A percentile compares a stretch with the other conserved stretches of the same genome.
These are phyloP conservation scores for Phaffia rhodozyma DNA, from an alignment of 1,284 basidiomycete species.

Conservation along the genomic window DNA sequence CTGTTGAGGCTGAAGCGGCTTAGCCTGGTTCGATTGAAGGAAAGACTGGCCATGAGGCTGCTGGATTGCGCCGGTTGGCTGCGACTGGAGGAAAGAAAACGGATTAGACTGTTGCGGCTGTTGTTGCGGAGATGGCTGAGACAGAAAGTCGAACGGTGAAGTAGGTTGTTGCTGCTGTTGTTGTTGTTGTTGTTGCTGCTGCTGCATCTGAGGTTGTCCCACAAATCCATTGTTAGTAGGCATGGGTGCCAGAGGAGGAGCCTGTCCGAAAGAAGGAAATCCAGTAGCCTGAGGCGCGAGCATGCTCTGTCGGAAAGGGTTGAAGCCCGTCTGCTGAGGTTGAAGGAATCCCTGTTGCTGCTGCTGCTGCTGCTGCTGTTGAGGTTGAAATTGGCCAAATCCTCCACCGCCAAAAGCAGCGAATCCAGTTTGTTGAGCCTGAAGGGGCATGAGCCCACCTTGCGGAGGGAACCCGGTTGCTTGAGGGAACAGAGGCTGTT, in stretches of 20 bases:
- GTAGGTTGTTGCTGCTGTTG: background rate
- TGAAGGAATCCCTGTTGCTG: slow-evolving; percentile 39
- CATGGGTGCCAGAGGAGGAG: slow-evolving; percentile 13
- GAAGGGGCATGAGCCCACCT: slow-evolving; percentile 15
- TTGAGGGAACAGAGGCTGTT: slow-evolving; percentile 49
- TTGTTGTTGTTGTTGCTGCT: slow-evolving; percentile 2
- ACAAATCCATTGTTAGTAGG: slow-evolving; percentile 11
- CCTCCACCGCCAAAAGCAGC: slow-evolving; percentile 8
- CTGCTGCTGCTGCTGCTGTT: slow-evolving; percentile 37
- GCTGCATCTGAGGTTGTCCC: slow-evolving; percentile 18
- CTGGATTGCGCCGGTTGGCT: background rate
- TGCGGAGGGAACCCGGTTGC: slow-evolving; percentile 17
- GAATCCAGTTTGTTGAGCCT: slow-evolving; percentile 22
- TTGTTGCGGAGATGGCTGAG: background rate
- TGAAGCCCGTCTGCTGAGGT: slow-evolving; percentile 61
- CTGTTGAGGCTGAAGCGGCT: slow-evolving; percentile 47
- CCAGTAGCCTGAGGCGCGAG: slow-evolving; percentile 43
- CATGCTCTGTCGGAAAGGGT: slow-evolving; percentile 53
- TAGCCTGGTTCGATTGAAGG: slow-evolving; percentile 8
- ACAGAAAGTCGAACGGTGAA: slow-evolving; percentile 5
- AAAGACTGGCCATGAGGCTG: background rate
- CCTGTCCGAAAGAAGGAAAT: slow-evolving; percentile 34
- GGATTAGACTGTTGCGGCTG: background rate
- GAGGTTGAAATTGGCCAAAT: slow-evolving; percentile 23
- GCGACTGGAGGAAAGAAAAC: background rate